phyloP scores from a whole-genome alignment of 345 rosid species.

The Trapa bicornis region DNA sequence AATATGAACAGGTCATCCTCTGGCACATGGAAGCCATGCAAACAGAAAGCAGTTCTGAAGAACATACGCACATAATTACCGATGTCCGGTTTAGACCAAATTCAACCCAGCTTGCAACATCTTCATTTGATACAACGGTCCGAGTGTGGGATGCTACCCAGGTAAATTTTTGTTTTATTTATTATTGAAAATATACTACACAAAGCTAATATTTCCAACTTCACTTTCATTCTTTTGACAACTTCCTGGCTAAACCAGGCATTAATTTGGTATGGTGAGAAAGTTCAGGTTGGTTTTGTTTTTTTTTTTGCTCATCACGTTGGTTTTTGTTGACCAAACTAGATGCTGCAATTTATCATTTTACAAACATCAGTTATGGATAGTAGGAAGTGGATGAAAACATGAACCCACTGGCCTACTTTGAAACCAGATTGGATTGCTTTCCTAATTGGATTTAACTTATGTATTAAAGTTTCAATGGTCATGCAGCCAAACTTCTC shows the following conservation, averaged over 20 bases:
- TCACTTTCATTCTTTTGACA: neutral
- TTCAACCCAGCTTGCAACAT: slow-evolving; percentile 82
- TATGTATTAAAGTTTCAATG: neutral
- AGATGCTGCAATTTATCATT: neutral
- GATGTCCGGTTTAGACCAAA: slow-evolving; percentile 89
- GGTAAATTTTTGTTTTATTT: slow-evolving; percentile 23
- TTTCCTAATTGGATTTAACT: neutral
- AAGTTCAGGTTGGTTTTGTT: neutral
- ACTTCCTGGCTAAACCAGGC: neutral
- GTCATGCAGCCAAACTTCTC: slow-evolving; percentile 53
- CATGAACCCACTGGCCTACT: neutral
- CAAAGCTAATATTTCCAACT: neutral
- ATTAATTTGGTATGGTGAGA: neutral
- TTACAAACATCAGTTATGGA: neutral
- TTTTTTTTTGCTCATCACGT: too few relatives aligned
- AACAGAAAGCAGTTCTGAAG: slow-evolving; percentile 55
- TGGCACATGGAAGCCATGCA: slow-evolving; percentile 82
- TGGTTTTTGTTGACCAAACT: neutral
- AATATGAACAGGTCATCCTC: slow-evolving; percentile 61
- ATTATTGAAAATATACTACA: too few relatives aligned
- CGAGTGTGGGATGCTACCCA: slow-evolving; percentile 80
- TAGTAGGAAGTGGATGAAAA: neutral
- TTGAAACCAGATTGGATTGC: neutral
- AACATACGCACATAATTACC: slow-evolving; percentile 66
- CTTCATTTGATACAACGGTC: slow-evolving; percentile 72